A percentile compares a stretch with the other conserved stretches of the same genome.
phyloP scores from a whole-genome alignment of 73 alveolate genomes.

The Uronychia setigera region DNA sequence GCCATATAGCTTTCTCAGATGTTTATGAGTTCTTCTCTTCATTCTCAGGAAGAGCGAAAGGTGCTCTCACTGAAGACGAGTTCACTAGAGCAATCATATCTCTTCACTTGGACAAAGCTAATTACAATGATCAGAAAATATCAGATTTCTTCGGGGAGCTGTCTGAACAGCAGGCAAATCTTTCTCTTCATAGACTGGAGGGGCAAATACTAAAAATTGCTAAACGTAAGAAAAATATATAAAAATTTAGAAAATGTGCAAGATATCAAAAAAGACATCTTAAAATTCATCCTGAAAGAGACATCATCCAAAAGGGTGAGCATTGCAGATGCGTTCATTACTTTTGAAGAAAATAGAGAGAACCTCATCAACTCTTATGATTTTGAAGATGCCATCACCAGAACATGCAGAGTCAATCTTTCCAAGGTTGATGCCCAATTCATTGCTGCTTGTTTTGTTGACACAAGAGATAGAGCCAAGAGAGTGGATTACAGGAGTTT shows the following conservation, averaged over 20 bases:
- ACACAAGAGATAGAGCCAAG: neutral
- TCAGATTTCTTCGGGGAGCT: neutral
- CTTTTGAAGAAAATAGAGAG: neutral
- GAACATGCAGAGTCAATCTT: neutral
- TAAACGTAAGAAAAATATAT: neutral
- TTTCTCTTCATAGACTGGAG: neutral
- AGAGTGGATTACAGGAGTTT: neutral
- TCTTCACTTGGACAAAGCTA: neutral
- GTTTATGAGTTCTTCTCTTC: neutral
- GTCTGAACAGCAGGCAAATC: neutral
- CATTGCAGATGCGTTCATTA: neutral
- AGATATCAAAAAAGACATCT: neutral
- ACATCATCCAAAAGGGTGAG: neutral
- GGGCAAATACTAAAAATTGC: neutral
- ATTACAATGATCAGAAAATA: neutral
- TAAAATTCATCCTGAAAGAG: neutral
- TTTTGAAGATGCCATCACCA: neutral
- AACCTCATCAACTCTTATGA: neutral
- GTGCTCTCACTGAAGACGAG: constrained; percentile 1
- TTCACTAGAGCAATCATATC: neutral
- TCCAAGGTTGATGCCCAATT: neutral
- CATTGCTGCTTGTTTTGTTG: neutral
- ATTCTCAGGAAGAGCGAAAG: neutral
- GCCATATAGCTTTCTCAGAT: neutral
- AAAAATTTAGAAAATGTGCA: neutral